Evolutionary conservation across 2,329 filamentous ascomycete species (phyloP).

Genomic region (Ascomycota sp.): DNA sequence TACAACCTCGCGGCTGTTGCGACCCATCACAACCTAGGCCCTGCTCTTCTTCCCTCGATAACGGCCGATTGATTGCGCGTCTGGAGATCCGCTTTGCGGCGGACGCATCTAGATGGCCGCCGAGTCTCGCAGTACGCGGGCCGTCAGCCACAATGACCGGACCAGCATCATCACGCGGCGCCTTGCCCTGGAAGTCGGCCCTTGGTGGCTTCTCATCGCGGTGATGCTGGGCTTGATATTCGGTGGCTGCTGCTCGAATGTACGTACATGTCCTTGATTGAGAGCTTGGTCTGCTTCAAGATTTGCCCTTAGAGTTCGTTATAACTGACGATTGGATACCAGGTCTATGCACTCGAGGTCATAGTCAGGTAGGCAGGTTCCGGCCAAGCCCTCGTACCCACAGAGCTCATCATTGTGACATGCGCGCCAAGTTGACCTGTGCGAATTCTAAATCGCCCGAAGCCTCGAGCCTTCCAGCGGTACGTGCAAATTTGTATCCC

Average conservation of each 20-base stretch:
- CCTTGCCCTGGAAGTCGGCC: too few species aligned
- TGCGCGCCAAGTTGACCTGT: not conserved
- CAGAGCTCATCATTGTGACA: not conserved
- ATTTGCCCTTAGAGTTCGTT: not conserved
- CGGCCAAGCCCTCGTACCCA: constrained; percentile 3
- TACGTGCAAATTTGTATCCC: constrained; percentile 13
- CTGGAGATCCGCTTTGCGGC: too few species aligned
- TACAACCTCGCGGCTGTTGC: too few species aligned
- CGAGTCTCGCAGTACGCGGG: too few species aligned
- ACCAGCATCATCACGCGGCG: too few species aligned
- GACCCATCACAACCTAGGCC: too few species aligned
- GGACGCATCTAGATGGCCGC: too few species aligned
- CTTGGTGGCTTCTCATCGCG: too few species aligned
- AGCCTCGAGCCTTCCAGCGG: constrained; percentile 74
- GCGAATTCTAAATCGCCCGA: not conserved
- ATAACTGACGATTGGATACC: constrained; percentile 7
- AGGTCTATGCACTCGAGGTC: constrained; percentile 91
- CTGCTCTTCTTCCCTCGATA: too few species aligned
- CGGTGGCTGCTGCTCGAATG: constrained; percentile 87
- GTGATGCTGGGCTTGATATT: constrained; percentile 47
- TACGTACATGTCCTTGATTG: constrained; percentile 19
- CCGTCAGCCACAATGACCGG: too few species aligned
- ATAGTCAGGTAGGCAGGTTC: constrained; percentile 60
- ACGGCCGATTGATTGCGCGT: too few species aligned
- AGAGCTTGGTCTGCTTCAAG: not conserved